Evolutionary conservation across 2,329 filamentous ascomycete genomes (phyloP).

Genomic region (Sordariomycetes sp.): DNA sequence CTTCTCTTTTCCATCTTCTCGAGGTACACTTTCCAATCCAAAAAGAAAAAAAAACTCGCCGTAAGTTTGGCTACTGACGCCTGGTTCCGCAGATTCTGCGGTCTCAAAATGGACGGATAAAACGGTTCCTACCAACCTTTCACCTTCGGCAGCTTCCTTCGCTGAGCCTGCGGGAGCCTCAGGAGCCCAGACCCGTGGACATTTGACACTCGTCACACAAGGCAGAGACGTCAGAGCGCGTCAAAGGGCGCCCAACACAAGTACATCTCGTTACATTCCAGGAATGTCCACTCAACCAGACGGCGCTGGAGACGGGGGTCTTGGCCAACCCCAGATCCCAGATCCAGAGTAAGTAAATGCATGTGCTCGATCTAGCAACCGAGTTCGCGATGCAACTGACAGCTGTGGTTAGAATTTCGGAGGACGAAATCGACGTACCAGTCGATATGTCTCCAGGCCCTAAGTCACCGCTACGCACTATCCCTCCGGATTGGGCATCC

Average conservation of each 20-base stretch:
- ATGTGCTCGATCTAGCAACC: no score
- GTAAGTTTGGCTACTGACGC: neutral
- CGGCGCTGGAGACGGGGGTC: constrained; percentile 12
- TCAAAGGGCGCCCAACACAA: constrained; percentile 17
- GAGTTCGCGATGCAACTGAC: neutral
- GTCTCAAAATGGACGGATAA: constrained; percentile 32
- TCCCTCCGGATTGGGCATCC: constrained; percentile 6
- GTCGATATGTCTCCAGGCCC: constrained; percentile 6
- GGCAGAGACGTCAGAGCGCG: constrained; percentile 25
- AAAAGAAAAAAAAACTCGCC: neutral
- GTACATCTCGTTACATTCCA: constrained; percentile 21
- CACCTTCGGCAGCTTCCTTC: constrained; percentile 19
- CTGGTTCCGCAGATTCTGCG: constrained; percentile 25
- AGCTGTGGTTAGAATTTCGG: neutral
- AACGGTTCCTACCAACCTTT: constrained; percentile 18
- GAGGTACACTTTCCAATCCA: neutral
- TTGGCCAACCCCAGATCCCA: constrained; percentile 17
- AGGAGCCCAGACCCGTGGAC: constrained; percentile 26
- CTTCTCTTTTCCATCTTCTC: neutral
- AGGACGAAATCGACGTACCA: constrained; percentile 8
- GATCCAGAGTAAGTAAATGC: constrained; percentile 16
- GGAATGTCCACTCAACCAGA: constrained; percentile 25
- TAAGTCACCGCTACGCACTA: constrained; percentile 5
- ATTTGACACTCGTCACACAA: constrained; percentile 29
- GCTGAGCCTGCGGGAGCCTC: constrained; percentile 19